Evolutionary conservation across 2,329 filamentous ascomycete genomes (phyloP), one percentile per base, ranked within the genome.

Genomic region (Fusarium poae): DNA sequence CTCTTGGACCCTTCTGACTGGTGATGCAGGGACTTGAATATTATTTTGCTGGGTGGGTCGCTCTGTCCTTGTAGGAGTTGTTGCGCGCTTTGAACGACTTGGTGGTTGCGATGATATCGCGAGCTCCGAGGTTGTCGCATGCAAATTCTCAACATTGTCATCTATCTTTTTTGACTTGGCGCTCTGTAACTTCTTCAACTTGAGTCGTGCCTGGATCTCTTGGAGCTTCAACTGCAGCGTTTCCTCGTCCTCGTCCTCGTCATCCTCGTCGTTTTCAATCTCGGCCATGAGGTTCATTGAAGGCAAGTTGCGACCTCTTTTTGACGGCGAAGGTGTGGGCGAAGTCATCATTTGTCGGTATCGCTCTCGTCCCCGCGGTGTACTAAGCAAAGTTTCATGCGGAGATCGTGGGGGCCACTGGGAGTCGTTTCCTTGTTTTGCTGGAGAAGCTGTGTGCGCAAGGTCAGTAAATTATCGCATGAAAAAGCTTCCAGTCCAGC

Each of bases 181-280:
- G 75, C 90, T 90, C 77, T 96, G 92, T 16, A 98, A 82, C 75
- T 91, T 94, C 79, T 97, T 98, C 68, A 98, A 80, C 79, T 91
- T 96, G 53, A 98, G 81, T 63, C 91, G 90, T 9, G 94, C 93
- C 78, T 98, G 91, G 61, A 99, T 97, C 57, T 92, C 93, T 68
- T 94, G 90, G 7, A 98, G 82, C 77, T 97, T 90, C 66, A 99
- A 82, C 75, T 97, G 89, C 34, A 98, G 81, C 2, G 89, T 97
- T 82, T 98, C 94, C 78, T 97, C 95, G 72, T 97, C 94, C 78
- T 97, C 95, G 72, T 97, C 94, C 9, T 97, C 91, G 6, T 92
- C 91, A 0, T 90, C 88, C 12, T 89, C 85, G 6, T 81, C 82
- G 5, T 83, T 81, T 7, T 79, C 81, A 49, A 75, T 75, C 39